A percentile compares a stretch with the other conserved stretches of the same genome.
Conservation (phyloP, 805 yeast genomes). For the Tetrapisispora nanseiensis region DNA sequence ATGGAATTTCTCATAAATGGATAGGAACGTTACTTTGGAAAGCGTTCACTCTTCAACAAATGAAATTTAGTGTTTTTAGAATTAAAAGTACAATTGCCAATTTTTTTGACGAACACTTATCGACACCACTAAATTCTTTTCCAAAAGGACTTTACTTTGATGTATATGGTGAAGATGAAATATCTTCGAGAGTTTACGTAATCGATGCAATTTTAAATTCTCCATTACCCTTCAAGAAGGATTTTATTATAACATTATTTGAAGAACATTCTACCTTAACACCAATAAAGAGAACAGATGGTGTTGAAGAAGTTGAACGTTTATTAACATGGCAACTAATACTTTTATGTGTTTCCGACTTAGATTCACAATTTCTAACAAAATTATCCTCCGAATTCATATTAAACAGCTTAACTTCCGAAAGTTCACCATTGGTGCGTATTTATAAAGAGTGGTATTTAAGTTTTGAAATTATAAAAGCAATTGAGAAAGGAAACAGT, state of each 20-base stretch:
- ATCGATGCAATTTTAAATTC: conserved; percentile 37
- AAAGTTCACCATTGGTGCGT: conserved; percentile 72
- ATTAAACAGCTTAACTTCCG: conserved; percentile 25
- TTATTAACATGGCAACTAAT: conserved; percentile 47
- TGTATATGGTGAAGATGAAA: conserved; percentile 51
- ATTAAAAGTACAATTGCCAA: conserved; percentile 49
- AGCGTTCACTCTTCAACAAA: conserved; percentile 42
- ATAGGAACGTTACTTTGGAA: conserved; percentile 39
- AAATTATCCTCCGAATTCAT: neutral
- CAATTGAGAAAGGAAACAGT: conserved; percentile 7
- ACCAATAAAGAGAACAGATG: conserved; percentile 52
- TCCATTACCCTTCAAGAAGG: conserved; percentile 14
- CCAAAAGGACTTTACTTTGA: conserved; percentile 34
- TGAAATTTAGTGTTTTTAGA: conserved; percentile 44
- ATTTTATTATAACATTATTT: conserved; percentile 15
- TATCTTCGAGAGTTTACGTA: conserved; percentile 41
- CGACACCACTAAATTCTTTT: conserved; percentile 13
- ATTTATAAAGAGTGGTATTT: conserved; percentile 54
- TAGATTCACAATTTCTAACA: neutral
- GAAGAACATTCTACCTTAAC: conserved; percentile 36
- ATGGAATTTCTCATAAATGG: conserved; percentile 33
- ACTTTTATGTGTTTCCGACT: conserved; percentile 33
- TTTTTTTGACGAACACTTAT: conserved; percentile 39
- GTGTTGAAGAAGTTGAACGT: conserved; percentile 59
- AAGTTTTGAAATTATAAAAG: conserved; percentile 8